Evolutionary conservation across 2,329 filamentous ascomycete species (phyloP), one percentile per base, ranked within the genome.

Genomic region (Bretziella fagacearum): DNA sequence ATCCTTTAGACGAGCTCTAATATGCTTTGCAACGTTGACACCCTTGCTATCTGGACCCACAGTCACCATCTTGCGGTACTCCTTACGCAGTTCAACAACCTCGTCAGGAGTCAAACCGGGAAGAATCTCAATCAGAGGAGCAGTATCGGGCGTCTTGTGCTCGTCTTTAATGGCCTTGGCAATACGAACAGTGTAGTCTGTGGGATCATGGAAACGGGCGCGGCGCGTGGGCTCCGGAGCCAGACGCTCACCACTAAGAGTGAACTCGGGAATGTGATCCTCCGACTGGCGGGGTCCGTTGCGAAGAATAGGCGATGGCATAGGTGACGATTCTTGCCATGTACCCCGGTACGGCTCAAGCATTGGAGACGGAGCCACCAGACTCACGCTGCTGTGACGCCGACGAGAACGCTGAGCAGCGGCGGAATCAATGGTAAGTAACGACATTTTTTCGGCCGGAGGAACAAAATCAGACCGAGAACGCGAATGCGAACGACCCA

Each of bases 281-380:
- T 50, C 48, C 2, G 25, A 40, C 40, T 50, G 48, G 18, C 48
- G 44, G 15, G 66, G 57, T 1, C 66, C 63, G 27, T 48, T 48
- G 33, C 49, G 41, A 7, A 51, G 23, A 20, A 87, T 66, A 1
- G 87, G 84, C 0, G 86, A 86, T 0, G 87, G 87, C 84, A 95
- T 94, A 0, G 89, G 87, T 0, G 87, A 94, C 55, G 93, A 83
- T 49, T 84, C 84, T 62, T 96, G 89, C 56, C 93, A 96, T 0
- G 87, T 94, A 32, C 89, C 89, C 52, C 80, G 81, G 62, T 96
- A 96, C 1, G 91, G 80, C 63, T 96, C 89, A 2, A 94, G 74
- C 43, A 96, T 68, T 1, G 89, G 91, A 52, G 85, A 94, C 1
- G 76, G 76, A 0, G 86, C 84, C 17, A 59, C 59, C n/a, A 50